Percentiles rank a stretch among this genome's conserved stretches.
These are phyloP conservation scores for Penicillium silybi DNA, from an alignment of 495 filamentous ascomycete genomes.

Conservation along the genomic window DNA sequence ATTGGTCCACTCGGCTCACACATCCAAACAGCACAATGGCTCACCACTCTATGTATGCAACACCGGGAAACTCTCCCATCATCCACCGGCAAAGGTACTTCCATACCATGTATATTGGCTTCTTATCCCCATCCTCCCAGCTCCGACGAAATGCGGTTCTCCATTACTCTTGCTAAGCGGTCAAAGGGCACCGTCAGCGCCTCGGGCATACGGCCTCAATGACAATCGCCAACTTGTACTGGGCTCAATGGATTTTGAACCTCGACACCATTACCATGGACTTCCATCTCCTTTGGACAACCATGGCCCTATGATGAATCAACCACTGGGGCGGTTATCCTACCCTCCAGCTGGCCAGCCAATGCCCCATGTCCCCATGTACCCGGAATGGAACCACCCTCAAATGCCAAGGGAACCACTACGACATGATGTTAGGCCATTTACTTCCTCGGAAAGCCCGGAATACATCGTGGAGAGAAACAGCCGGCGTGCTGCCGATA, in stretches of 20 bases:
- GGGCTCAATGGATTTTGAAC: slow-evolving; percentile 31
- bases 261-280: slow-evolving; percentile 29
- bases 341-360: slow-evolving; percentile 34
- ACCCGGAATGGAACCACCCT: slow-evolving; percentile 35
- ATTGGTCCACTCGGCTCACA: slow-evolving; percentile 24
- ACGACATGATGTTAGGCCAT: slow-evolving; percentile 30
- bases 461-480: slow-evolving; percentile 42
- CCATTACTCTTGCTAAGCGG: slow-evolving; percentile 25
- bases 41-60: slow-evolving; percentile 32
- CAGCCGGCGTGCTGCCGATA: slow-evolving; percentile 36
- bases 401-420: slow-evolving; percentile 32
- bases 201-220: slow-evolving; percentile 27
- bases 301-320: slow-evolving; percentile 22
- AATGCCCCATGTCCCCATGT: slow-evolving; percentile 26
- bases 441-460: slow-evolving; percentile 31
- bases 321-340: slow-evolving; percentile 31
- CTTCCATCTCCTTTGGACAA: slow-evolving; percentile 23
- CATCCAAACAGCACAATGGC: slow-evolving; percentile 30
- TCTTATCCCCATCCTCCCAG: slow-evolving; percentile 2
- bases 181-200: slow-evolving; percentile 31
- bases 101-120: slow-evolving; percentile 12
- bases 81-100: slow-evolving; percentile 46
- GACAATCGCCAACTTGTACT: slow-evolving; percentile 24
- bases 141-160: slow-evolving; percentile 6
- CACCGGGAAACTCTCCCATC: slow-evolving; percentile 30